phyloP scores from a whole-genome alignment of 2,329 filamentous ascomycete genomes.

The Aspergillus felis region DNA sequence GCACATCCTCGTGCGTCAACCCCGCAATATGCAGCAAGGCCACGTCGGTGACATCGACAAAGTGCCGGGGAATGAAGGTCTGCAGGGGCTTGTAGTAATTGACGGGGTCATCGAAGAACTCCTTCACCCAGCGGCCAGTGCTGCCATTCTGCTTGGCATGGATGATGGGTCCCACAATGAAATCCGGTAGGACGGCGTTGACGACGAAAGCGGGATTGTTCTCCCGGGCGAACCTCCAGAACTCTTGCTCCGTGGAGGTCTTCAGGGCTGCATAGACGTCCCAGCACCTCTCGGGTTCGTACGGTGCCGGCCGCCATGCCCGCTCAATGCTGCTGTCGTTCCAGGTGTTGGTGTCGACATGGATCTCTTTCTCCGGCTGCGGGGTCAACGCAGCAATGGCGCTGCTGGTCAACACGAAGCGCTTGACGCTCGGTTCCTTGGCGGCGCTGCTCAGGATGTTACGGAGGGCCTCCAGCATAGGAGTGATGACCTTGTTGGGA shows the following conservation, averaged over 20 bases:
- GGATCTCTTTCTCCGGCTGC: not conserved
- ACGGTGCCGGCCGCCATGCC: not conserved
- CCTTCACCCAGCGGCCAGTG: not conserved
- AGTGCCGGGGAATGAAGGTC: not conserved
- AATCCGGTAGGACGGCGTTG: conserved; percentile 37
- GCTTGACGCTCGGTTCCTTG: not conserved
- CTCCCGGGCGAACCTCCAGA: conserved; percentile 46
- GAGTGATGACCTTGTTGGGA: conserved; percentile 1
- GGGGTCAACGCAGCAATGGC: not conserved
- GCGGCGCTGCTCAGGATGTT: not conserved
- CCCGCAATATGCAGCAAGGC: not conserved
- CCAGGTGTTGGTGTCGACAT: not conserved
- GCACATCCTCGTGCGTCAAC: not conserved
- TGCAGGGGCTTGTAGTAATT: not conserved
- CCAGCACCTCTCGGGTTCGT: not conserved
- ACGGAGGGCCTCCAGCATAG: not conserved
- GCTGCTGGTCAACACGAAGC: conserved; percentile 3
- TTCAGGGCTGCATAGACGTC: conserved; percentile 41
- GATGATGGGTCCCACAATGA: conserved; percentile 19
- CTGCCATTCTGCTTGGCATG: not conserved
- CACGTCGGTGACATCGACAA: not conserved
- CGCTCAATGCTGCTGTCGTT: not conserved
- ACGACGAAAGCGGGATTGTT: conserved; percentile 43
- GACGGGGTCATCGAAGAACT: not conserved
- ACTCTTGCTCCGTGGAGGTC: conserved; percentile 42